Base-by-base conservation (phyloP, 164 flowering plant genomes). In the Platanus orientalis region DNA sequence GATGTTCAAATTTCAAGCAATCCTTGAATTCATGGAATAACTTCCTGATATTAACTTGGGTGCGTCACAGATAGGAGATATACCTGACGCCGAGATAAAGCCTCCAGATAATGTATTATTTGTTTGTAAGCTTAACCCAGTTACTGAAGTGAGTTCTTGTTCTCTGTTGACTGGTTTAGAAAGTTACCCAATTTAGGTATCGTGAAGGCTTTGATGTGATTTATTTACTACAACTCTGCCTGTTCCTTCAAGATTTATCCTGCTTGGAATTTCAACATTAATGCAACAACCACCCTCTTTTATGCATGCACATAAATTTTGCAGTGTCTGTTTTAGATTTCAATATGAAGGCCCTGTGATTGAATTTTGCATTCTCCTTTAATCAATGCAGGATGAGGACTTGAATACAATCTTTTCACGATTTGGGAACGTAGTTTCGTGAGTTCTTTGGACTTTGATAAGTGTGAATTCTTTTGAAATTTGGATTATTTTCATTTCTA, bases 101-200 rank as follows among this genome's bases (percentile, higher is more conserved):
- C 96, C 96, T 59, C 97, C 99, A 53, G 99, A 89, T 6, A 89
- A 94, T 71, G 97, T 92, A 42, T 74, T 94, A 26, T 92, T 94
- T 75, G 99, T 91, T 55, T 94, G 97, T 72, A 94, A 91, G 69
- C 86, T 94, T 55, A 94, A 91, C 76, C 96, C 99, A 47, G 96
- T 89, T n/a, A 94, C 99, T 69, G 93, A 92, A 75, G 97, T 87
- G 61, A 79, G 90, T 79, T 14, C 42, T 64, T 10, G 1, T 53
- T 68, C 29, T 26, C 13, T 28, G 14, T 13, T 58, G 30, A 26
- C 25, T 62, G 9, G 28, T 16, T 49, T 65, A 4, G 25, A 39
- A 28, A 7, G 17, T 61, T 45, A 3, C 28, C 24, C 10, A 21
- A 30, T 42, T 42, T 42, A 14, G 7, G 45, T 11, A 34, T 30